phyloP scores from a whole-genome alignment of 2,329 filamentous ascomycete genomes.

The Apiospora pterosperma region DNA sequence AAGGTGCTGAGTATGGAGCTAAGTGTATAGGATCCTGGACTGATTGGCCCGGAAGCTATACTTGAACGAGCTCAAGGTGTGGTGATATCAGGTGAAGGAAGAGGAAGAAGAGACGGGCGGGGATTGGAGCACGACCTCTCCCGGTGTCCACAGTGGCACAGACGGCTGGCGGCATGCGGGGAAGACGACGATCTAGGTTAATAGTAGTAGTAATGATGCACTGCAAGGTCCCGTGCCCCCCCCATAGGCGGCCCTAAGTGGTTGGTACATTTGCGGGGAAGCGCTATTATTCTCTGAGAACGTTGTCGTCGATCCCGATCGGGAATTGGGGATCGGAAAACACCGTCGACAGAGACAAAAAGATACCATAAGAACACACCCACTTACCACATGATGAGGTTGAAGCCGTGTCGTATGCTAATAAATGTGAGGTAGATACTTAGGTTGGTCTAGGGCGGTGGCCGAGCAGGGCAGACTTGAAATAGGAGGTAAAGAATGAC shows the following conservation, averaged over 20 bases:
- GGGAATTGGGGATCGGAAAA: not conserved
- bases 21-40: not conserved
- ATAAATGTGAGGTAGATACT: too few species aligned
- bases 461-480: not conserved
- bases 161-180: not conserved
- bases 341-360: not conserved
- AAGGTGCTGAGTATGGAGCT: not conserved
- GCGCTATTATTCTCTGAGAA: not conserved
- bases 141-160: not conserved
- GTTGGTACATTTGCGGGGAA: constrained; percentile 1
- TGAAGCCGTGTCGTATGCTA: not conserved
- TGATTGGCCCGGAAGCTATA: not conserved
- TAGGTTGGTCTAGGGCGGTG: not conserved
- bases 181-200: too few species aligned
- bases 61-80: not conserved
- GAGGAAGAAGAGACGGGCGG: not conserved
- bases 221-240: not conserved
- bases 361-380: not conserved
- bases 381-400: not conserved
- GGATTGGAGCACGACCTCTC: not conserved
- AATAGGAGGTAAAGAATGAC: not conserved
- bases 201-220: too few species aligned
- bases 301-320: not conserved
- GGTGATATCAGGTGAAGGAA: not conserved
- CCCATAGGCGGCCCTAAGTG: not conserved